Base-by-base conservation (phyloP, 2,329 filamentous ascomycete species). In the Penicillium thymicola region DNA sequence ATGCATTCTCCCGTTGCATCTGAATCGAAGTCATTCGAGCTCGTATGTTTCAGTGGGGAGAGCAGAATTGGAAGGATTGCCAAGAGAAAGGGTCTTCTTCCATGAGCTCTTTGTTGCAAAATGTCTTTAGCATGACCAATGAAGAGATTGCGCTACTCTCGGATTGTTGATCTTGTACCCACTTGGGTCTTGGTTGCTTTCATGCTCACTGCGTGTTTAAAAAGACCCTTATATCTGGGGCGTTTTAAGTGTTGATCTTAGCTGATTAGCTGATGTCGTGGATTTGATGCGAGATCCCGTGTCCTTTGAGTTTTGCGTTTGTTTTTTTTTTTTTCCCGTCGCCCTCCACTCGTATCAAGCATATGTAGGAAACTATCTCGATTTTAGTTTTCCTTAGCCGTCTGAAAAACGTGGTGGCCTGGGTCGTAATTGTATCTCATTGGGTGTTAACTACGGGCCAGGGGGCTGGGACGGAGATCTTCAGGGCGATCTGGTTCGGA, bases 391-490 rank as follows among this genome's bases (percentile, higher is more conserved):
- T 32, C 14, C 18, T 48, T 23, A 27, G 28, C 11, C 14, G 13
- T 51, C 14, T 43, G 18, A n/a, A 34, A 14, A 32, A 8, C 36
- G 36, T 38, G 11, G n/a, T 32, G 18, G 14, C 25, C 2, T 16
- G 7, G n/a, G 21, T 36, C 4, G 3, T 34, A 38, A 14, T 14
- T 43, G 18, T 30, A 34, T 16, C 38, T 51, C 8, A 10, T 34
- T 21, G 6, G 37, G 43, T 42, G 43, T 34, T 54, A 16, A 42
- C 30, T 16, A 44, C 50, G 51, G 47, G 48, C 59, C 58, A 62
- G 58, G 63, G 63, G 56, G 59, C 25, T 55, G 42, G 59, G 58
- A 63, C 51, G 58, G 58, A 64, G 52, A 59, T 55, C 43, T 36
- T 25, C 48, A 37, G 49, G 48, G 44, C 51, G 59, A 61, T 60